Base-by-base conservation (phyloP, 192 early-diverging fungal species). In the Backusella parvicylindrica region DNA sequence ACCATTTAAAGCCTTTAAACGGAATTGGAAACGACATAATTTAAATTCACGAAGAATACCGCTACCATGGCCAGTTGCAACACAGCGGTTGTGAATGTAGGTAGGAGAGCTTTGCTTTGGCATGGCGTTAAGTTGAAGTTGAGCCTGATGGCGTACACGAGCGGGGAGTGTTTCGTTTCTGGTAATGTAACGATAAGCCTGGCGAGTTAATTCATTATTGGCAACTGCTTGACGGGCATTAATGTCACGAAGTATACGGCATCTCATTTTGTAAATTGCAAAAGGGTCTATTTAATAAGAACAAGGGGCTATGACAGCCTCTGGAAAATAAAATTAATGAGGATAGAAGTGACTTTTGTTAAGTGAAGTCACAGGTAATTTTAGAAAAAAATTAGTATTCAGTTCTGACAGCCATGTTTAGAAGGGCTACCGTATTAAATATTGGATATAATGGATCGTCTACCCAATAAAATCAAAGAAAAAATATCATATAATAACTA, bases 21-120 rank as follows among this genome's bases (percentile, higher is more conserved):
- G 89, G 85, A 95, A 95, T 83, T 92, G 90, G 87, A 91, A 91
- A 47, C 91, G 87, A 69, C 90, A 92, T 67, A 95, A 81, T 68
- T 85, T 87, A 85, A 91, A 92, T 50, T 92, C 89, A 80, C 89
- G 88, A 43, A 95, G 83, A 32, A 95, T 76, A 84, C 93, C 92
- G 75, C 90, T 88, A 37, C 87, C 92, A 60, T 91, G 90, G 23
- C 93, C 93, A 21, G 93, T 92, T 31, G 89, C 86, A 28, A 91
- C 78, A 73, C 93, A 95, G 6, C 93, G 84, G 82, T 92, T 95
- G 35, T 87, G 87, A 71, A 95, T 90, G 33, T 83, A 86, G 12
- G 89, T 75, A 40, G 91, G 86, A 28, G 86, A 82, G 41, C 92
- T 84, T 74, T 91, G 84, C 23, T 87, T 84, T 18, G 92, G 90